A percentile compares a stretch with the other conserved stretches of the same genome.
phyloP scores from a whole-genome alignment of 2,329 filamentous ascomycete genomes.

The Bisporella sp. region DNA sequence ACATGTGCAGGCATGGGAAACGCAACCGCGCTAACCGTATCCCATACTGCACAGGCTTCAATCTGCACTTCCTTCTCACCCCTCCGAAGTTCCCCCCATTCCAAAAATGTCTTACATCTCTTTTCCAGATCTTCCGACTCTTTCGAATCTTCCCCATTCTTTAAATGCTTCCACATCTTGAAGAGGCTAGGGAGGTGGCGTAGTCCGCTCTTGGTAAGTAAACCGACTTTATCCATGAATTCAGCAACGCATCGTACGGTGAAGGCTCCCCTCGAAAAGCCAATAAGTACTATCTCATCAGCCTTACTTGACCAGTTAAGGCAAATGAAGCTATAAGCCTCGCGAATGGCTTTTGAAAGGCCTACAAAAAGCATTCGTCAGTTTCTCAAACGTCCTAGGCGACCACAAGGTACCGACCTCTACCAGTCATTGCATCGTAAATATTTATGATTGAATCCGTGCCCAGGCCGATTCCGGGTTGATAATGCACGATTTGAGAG shows the following conservation, averaged over 20 bases:
- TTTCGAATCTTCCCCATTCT: too few relatives aligned
- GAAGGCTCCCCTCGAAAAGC: conserved; percentile 32
- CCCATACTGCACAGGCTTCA: conserved; percentile 8
- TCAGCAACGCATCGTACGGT: conserved; percentile 28
- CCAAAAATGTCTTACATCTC: neutral
- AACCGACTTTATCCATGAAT: conserved; percentile 7
- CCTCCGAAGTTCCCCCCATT: neutral
- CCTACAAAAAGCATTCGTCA: conserved; percentile 2
- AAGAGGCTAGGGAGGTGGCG: conserved; percentile 5
- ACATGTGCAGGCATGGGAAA: neutral
- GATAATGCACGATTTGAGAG: conserved; percentile 49
- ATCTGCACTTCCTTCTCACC: conserved; percentile 1
- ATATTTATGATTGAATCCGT: conserved; percentile 38
- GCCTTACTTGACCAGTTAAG: conserved; percentile 27
- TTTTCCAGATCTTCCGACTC: neutral
- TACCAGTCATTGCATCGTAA: conserved; percentile 35
- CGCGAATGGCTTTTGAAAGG: conserved; percentile 39
- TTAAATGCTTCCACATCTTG: conserved; percentile 3
- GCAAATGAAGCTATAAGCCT: conserved; percentile 38
- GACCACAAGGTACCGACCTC: conserved; percentile 1
- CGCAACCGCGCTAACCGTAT: conserved; percentile 4
- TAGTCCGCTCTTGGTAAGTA: conserved; percentile 26
- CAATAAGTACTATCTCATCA: conserved; percentile 29
- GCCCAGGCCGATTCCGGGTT: conserved; percentile 50
- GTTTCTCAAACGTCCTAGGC: too few relatives aligned